Percentiles rank a stretch among this genome's conserved stretches.
Conservation (phyloP, 345 rosid species). For the Aethionema arabicum region DNA sequence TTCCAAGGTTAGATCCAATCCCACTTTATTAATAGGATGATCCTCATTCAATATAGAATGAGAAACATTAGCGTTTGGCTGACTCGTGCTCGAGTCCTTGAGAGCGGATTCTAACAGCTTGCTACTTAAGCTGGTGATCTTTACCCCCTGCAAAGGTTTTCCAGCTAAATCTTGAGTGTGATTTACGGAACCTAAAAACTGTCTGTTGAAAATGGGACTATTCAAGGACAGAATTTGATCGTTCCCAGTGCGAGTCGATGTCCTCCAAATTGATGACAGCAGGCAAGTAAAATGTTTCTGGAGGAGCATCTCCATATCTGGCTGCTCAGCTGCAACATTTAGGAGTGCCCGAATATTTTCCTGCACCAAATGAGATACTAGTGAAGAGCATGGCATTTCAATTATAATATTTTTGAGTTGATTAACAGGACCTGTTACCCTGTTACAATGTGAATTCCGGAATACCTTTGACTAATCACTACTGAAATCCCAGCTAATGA, state of each 20-base stretch:
- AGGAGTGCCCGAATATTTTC: slow-evolving; percentile 73
- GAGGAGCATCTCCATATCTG: slow-evolving; percentile 83
- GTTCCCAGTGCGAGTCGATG: slow-evolving; percentile 31
- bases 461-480: slow-evolving; percentile 5
- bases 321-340: slow-evolving; percentile 69
- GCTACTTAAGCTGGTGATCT: slow-evolving; percentile 54
- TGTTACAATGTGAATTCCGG: not conserved
- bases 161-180: slow-evolving; percentile 37
- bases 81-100: slow-evolving; percentile 49
- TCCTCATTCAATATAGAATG: slow-evolving; percentile 44
- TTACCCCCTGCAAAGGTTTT: slow-evolving; percentile 51
- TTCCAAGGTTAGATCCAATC: slow-evolving; percentile 70
- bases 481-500: slow-evolving; percentile 8
- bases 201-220: slow-evolving; percentile 52
- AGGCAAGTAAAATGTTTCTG: slow-evolving; percentile 88
- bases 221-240: slow-evolving; percentile 43
- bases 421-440: slow-evolving; percentile 11
- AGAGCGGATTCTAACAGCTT: slow-evolving; percentile 71
- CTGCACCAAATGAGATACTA: slow-evolving; percentile 47
- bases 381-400: slow-evolving; percentile 27
- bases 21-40: slow-evolving; percentile 41
- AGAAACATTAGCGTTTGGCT: slow-evolving; percentile 39
- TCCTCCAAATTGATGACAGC: slow-evolving; percentile 84
- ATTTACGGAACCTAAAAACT: slow-evolving; percentile 44
- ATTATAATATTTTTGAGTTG: slow-evolving; percentile 6